Evolutionary conservation across 2,329 filamentous ascomycete species (phyloP).

Genomic region (Xylogone sp.): DNA sequence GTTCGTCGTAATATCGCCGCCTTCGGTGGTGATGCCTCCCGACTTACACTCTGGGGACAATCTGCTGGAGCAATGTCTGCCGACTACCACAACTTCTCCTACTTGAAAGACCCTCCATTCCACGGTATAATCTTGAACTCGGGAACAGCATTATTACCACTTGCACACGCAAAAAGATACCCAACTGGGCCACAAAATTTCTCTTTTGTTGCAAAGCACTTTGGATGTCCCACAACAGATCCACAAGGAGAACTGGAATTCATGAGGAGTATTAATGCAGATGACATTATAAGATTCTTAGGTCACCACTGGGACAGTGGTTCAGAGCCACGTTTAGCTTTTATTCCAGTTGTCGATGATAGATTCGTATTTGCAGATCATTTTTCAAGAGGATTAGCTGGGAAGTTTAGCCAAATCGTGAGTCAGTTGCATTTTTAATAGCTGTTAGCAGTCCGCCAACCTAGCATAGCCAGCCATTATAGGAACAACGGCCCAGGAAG

Average conservation of each 20-base stretch:
- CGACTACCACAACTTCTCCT: conserved; percentile 23
- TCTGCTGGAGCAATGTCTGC: conserved; percentile 21
- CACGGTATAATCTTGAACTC: conserved; percentile 16
- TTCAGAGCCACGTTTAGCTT: conserved; percentile 8
- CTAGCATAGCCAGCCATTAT: conserved; percentile 19
- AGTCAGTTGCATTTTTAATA: not conserved
- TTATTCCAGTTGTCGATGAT: conserved; percentile 16
- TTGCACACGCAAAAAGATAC: conserved; percentile 6
- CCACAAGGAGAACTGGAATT: conserved; percentile 21
- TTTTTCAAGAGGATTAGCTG: conserved; percentile 10
- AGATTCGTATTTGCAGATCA: conserved; percentile 14
- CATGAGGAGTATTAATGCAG: conserved; percentile 17
- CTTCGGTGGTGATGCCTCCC: conserved; percentile 52
- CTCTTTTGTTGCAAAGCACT: conserved; percentile 17
- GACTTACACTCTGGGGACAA: conserved; percentile 26
- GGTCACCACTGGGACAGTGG: conserved; percentile 10
- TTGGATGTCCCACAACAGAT: conserved; percentile 20
- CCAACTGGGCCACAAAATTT: conserved; percentile 15
- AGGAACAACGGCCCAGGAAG: conserved; percentile 24
- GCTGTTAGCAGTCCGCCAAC: not conserved
- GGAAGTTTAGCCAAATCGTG: conserved; percentile 17
- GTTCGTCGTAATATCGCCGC: conserved; percentile 51
- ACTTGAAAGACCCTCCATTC: conserved; percentile 20
- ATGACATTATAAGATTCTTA: conserved; percentile 12
- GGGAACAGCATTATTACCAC: conserved; percentile 8